phyloP scores from a whole-genome alignment of 805 yeast genomes.

The Schwanniomyces sp. region DNA sequence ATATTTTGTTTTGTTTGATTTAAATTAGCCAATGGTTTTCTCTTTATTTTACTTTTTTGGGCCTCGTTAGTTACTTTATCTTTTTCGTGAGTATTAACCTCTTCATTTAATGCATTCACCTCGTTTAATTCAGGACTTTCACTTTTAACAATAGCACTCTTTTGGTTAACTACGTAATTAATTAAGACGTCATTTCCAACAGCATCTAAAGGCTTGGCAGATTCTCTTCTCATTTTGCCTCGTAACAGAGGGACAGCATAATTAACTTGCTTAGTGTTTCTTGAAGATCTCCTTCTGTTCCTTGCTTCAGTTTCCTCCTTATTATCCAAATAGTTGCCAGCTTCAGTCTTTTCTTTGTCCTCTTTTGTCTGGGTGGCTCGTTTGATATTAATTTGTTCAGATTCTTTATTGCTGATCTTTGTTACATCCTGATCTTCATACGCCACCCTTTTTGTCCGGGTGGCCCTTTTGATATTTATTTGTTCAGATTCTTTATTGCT shows the following conservation, averaged over 20 bases:
- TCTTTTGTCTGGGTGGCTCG: neutral
- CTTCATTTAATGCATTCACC: neutral
- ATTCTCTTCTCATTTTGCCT: conserved; percentile 67
- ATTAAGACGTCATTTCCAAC: conserved; percentile 36
- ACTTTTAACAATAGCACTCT: conserved; percentile 3
- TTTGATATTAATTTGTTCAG: neutral
- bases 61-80: neutral
- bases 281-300: conserved; percentile 36
- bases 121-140: neutral
- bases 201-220: conserved; percentile 61
- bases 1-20: conserved; percentile 17
- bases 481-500: neutral
- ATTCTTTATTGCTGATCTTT: neutral
- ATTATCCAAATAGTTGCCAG: conserved; percentile 20
- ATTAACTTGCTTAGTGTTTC: conserved; percentile 58
- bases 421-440: conserved; percentile 1
- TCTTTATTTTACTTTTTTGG: conserved; percentile 1
- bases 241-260: conserved; percentile 69
- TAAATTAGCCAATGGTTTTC: conserved; percentile 25
- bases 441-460: neutral
- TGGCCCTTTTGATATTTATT: neutral
- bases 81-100: conserved; percentile 1
- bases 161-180: conserved; percentile 1
- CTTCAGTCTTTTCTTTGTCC: conserved; percentile 7
- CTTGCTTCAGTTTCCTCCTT: conserved; percentile 10